Conservation (phyloP, 768 basidiomycete genomes). For the Mycena sanguinolenta region DNA sequence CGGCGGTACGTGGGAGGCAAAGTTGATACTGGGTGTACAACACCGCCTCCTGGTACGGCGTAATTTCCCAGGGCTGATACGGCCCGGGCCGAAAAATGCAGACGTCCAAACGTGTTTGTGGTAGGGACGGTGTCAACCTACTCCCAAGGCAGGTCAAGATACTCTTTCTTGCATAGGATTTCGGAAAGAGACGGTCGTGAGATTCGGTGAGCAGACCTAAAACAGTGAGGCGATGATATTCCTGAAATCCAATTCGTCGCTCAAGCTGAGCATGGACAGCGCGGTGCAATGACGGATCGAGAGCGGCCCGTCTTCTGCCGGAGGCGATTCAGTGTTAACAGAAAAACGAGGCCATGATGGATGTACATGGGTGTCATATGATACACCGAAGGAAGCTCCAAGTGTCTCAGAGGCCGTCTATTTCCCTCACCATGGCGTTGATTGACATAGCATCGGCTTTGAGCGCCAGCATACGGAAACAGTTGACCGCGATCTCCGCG, state of each 20-base stretch:
- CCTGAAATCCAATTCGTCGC: conserved; percentile 19
- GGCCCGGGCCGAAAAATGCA: conserved; percentile 9
- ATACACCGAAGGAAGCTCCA: conserved; percentile 23
- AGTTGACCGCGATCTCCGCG: conserved; percentile 12
- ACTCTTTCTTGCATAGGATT: conserved; percentile 1
- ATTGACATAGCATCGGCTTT: conserved; percentile 14
- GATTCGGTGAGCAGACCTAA: background rate
- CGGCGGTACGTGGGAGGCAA: background rate
- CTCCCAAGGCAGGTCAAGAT: conserved; percentile 27
- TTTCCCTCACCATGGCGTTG: conserved; percentile 18
- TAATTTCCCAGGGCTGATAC: background rate
- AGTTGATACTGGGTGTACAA: background rate
- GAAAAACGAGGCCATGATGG: no score
- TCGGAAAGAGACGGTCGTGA: conserved; percentile 22
- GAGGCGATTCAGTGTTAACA: background rate
- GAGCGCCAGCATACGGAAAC: conserved; percentile 22
- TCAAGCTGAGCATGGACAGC: conserved; percentile 19
- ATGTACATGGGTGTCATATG: background rate
- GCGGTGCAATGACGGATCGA: conserved; percentile 8
- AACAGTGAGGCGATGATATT: conserved; percentile 9
- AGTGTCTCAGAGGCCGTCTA: conserved; percentile 2
- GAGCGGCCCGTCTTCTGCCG: conserved; percentile 21
- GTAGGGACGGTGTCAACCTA: conserved; percentile 1
- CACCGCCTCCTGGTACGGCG: conserved; percentile 18
- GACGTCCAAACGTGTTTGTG: background rate